Base-by-base conservation (phyloP, 371 early-diverging fungal species). In the Mycotypha africana region DNA sequence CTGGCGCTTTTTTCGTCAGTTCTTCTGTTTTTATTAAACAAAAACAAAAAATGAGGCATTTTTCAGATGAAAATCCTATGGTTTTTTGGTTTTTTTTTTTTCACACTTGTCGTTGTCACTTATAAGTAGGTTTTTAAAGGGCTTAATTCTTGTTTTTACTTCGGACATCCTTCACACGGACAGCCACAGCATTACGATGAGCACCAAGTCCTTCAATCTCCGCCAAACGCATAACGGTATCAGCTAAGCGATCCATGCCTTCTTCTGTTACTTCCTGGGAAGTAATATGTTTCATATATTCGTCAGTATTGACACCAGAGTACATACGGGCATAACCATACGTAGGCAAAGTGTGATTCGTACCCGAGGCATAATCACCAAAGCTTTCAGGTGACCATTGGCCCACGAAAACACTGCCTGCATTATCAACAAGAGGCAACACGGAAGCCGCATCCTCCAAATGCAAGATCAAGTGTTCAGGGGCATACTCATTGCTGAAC, bases 301-400 rank as follows among this genome's bases (percentile, higher is more conserved):
- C 92, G 30, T 78, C 71, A 3, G 95, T 94, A 71, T 89, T 94
- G 31, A 97, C 96, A 32, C 98, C 98, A 52, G 93, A 91, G 71
- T 97, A 95, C 93, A 96, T 95, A 45, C 88, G 77, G 12, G 97
- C 88, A 62, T 91, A 98, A 19, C 98, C 98, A 62, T 98, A 97
- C 1, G 97, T 97, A 12, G 98, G 98, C 45, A 97, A 74, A 1
- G 98, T 97, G 73, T 98, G 98, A 81, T 97, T 98, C n/a, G 98
- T 98, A 43, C 98, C 98, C 1, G 94, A 93, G 2, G 98, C 98
- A 68, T 98, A 97, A 62, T 98, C 97, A 44, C 98, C 98, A 56
- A 96, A 95, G 57, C 93, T 88, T 72, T 97, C 98, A 15, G 97
- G 94, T 14, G 96, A 92, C 60, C 85, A 98, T 37, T 79, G 82